Evolutionary conservation across 2,329 filamentous ascomycete genomes (phyloP), one percentile per base, ranked within the genome.

Genomic region (Monilinia aucupariae): DNA sequence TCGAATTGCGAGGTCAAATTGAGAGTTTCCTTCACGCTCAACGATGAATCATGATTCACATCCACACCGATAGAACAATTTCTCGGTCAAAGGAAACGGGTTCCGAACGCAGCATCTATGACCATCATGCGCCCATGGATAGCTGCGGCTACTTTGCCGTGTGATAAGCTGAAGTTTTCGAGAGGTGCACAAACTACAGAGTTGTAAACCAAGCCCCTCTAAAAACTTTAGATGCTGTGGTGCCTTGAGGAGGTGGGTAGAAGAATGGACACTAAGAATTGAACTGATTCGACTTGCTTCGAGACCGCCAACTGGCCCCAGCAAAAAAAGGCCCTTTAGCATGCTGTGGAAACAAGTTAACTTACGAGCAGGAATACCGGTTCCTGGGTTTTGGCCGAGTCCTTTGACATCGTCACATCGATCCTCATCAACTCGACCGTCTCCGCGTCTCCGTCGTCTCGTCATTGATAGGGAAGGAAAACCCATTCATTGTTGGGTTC

Each of bases 101-200:
- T 22, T 34, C 39, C 39, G 51, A 47, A 49, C 27, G 56, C 43
- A 25, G 51, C 45, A 62, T 48, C 30, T 55, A 55, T 54, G 59
- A 25, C 51, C 50, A 62, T 56, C 52, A 62, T 62, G 51, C 43
- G 59, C 51, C 51, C 30, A 22, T 62, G 41, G 56, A 27, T 30
- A 61, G 51, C 51, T 62, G 39, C 50, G 51, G 51, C 32, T 48
- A 43, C 51, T 62, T 62, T 47, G 60, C 41, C 60, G 37, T 22
- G 60, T 62, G 60, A 61, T 55, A 34, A 34, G 34, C 20, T 41
- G 60, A 56, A 49, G 32, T 49, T 56, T 61, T 62, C 27, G 20
- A 34, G 27, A 17, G 20, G 22, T 47, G 53, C 25, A 56, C 41
- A 34, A 25, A 47, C 20, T 55, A 22, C 27, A 32, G 27, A 45